Base-by-base conservation (phyloP, 495 filamentous ascomycete species). In the Umbilicaria muhlenbergii region DNA sequence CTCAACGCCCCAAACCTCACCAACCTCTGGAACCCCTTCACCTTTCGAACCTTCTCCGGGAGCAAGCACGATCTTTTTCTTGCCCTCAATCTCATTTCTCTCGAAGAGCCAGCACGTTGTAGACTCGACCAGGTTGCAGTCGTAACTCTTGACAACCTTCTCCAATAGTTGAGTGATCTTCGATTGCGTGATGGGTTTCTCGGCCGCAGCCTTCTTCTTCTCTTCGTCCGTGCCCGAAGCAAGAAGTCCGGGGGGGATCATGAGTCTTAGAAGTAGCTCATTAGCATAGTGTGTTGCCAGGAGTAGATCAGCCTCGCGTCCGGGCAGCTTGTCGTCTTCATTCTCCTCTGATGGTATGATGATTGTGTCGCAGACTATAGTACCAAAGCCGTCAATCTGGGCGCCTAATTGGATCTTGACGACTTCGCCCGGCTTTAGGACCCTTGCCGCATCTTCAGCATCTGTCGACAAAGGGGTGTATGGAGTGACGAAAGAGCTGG, bases 1-100 rank as follows among this genome's bases (percentile, higher is more conserved):
- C 70, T 98, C 91, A 32, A 96, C 86, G 60, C 91, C 91, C 91
- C 91, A 98, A 50, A 91, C 89, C 57, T 98, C 91, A 49, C 86
- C 86, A 41, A 95, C 70, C 52, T 93, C 91, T 34, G 91, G 85
- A 35, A 76, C 57, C 50, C 91, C 91, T 55, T 98, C 91, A 39
- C 87, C 87, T 66, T 91, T 93, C 54, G 83, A 78, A 49, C 71
- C 67, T 42, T 74, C 75, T 56, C 93, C 83, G 41, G 81, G 81
- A 15, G 83, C 71, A 19, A 98, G 66, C 41, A 98, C 91, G 58
- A 98, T 92, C 77, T 94, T 95, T 78, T 98, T 98, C 69, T 83
- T 83, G 45, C 81, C 82, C 67, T 98, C 91, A 51, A 98, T 98
- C 59, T 96, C 91, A 62, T 96, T 94, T 57, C 83, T 81, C 51